phyloP scores from a whole-genome alignment of 169 alveolate genomes.

The Gregarina niphandrodes region DNA sequence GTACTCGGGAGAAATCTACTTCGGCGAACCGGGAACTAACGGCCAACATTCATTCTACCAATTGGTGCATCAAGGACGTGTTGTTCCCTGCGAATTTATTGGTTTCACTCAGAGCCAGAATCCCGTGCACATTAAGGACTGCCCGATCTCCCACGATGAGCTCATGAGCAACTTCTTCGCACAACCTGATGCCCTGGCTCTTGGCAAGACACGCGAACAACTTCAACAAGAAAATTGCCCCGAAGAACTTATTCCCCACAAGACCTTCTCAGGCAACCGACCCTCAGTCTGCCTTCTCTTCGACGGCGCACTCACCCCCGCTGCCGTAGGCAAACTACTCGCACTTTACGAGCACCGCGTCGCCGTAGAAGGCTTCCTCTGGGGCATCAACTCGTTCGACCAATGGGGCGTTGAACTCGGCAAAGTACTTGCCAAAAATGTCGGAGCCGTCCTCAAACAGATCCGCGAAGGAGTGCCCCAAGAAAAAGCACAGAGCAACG shows the following conservation, averaged over 20 bases:
- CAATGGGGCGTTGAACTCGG: slow-evolving; percentile 59
- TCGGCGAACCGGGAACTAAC: slow-evolving; percentile 99
- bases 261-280: slow-evolving; percentile 81
- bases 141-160: slow-evolving; percentile 65
- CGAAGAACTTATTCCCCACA: slow-evolving; percentile 53
- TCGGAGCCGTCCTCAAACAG: slow-evolving; percentile 1
- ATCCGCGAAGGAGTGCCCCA: slow-evolving; percentile 7
- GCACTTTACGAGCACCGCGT: slow-evolving; percentile 92
- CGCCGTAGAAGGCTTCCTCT: slow-evolving; percentile 81
- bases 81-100: slow-evolving; percentile 82
- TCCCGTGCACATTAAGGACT: slow-evolving; percentile 32
- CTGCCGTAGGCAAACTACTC: slow-evolving; percentile 71
- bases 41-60: slow-evolving; percentile 90
- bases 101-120: slow-evolving; percentile 75
- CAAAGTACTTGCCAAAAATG: slow-evolving; percentile 23
- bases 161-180: slow-evolving; percentile 92
- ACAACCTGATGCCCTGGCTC: slow-evolving; percentile 94
- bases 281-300: slow-evolving; percentile 44
- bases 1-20: slow-evolving; percentile 71
- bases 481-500: no score
- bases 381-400: slow-evolving; percentile 86
- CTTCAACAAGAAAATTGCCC: slow-evolving; percentile 26
- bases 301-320: no score
- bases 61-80: slow-evolving; percentile 83
- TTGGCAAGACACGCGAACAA: slow-evolving; percentile 63